Base-by-base conservation (phyloP, 176 grass and related monocot genomes). In the Areca catechu region DNA sequence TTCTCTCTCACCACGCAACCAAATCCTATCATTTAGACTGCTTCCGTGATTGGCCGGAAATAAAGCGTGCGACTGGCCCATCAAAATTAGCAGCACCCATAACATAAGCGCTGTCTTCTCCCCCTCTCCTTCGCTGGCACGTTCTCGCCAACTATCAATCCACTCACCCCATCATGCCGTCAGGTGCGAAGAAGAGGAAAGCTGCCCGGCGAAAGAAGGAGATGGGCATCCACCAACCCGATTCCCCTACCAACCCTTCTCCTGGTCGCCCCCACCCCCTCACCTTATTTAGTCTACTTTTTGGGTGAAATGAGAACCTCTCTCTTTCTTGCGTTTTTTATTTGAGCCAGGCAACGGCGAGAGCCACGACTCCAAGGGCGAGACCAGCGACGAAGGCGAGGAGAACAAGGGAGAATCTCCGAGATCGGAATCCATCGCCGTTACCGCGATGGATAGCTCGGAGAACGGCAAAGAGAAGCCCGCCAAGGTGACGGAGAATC, bases 141-240 rank as follows among this genome's bases (percentile, higher is more conserved):
- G 34, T 43, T 43, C 34, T 43, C 34, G 34, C 34, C 34, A 43
- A 10, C 34, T 43, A 43, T 43, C 34, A 43, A 43, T 43, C n/a
- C 25, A 23, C 34, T 60, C 57, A 60, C 14, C 53, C 12, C 53
- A 28, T 25, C 57, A 60, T 60, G 57, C 57, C 57, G 22, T 60
- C 57, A 30, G 57, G 57, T 28, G 22, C 57, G 24, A 60, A 28
- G 27, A 60, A 60, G 57, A 60, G 24, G 57, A 60, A 60, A 60
- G 57, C 57, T 18, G 22, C 23, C 16, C 25, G 27, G 25, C 25
- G 57, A 7, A 60, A 60, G 57, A 24, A 60, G 18, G 57, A 60
- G 57, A 60, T 18, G 25, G 57, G 5, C 23, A 30, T 9, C 24
- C 25, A 60, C 1, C 23, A 1, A 30, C 57, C 25, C 16, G 17